Percentiles rank a stretch among this genome's conserved stretches.
Evolutionary conservation across 192 early-diverging fungal species (phyloP).

Genomic region (Powellomyces hirtus): DNA sequence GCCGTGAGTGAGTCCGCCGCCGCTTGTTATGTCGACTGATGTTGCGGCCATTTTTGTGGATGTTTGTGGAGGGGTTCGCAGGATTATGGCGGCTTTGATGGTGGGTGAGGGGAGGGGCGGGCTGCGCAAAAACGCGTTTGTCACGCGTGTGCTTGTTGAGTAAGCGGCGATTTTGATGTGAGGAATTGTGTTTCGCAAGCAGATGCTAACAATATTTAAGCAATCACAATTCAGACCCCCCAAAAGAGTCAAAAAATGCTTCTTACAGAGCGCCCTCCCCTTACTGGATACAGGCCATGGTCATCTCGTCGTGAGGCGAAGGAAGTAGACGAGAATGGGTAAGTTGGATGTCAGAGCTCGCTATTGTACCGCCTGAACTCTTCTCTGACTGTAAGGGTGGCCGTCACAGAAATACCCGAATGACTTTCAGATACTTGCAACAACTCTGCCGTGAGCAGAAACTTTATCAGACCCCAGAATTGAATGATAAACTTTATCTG

Average conservation of each 20-base stretch:
- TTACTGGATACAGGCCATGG: slow-evolving; percentile 12
- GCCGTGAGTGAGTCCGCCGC: not conserved
- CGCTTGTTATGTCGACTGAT: not conserved
- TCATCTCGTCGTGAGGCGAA: slow-evolving; percentile 16
- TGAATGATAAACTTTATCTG: slow-evolving; percentile 63
- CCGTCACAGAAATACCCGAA: slow-evolving; percentile 57
- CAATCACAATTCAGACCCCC: no score
- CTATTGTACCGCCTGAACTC: no score
- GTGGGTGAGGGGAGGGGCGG: no score
- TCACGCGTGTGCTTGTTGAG: no score
- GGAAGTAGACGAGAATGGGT: slow-evolving; percentile 25
- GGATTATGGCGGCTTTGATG: no score
- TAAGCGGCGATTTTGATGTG: no score
- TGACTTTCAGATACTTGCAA: slow-evolving; percentile 54
- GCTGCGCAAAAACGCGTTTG: no score
- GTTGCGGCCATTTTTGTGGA: not conserved
- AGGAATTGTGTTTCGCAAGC: no score
- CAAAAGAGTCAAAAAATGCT: not conserved
- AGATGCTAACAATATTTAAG: no score
- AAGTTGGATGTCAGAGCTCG: not conserved
- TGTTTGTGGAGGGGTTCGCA: no score
- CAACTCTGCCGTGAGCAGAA: slow-evolving; percentile 63
- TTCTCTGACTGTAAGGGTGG: no score
- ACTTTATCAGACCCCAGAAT: slow-evolving; percentile 52
- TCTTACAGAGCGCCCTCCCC: not conserved